Evolutionary conservation across 148 eudicot species (phyloP).

Genomic region (Cornus controversa): DNA sequence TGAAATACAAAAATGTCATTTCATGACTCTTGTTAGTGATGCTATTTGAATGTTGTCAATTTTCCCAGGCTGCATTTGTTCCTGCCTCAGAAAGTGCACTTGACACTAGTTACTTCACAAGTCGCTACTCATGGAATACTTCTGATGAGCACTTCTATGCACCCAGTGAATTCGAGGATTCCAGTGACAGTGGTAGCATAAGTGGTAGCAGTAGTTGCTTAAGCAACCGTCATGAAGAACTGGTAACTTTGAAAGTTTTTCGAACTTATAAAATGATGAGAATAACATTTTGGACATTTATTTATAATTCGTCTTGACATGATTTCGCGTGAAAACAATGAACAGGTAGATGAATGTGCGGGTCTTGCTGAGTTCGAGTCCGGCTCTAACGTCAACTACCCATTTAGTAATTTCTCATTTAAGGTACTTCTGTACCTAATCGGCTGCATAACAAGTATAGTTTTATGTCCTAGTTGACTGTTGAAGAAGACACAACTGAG

Average conservation of each 20-base stretch:
- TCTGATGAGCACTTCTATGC: conserved; percentile 79
- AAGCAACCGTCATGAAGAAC: conserved; percentile 84
- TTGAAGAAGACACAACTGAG: too few species aligned
- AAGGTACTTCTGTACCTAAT: conserved; percentile 54
- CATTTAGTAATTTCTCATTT: conserved; percentile 97
- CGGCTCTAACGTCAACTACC: conserved; percentile 64
- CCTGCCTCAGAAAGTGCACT: conserved; percentile 88
- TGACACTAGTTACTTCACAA: conserved; percentile 94
- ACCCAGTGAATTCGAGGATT: conserved; percentile 71
- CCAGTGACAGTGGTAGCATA: conserved; percentile 77
- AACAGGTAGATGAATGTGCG: conserved; percentile 80
- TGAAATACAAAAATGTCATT: not conserved
- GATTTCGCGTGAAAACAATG: conserved; percentile 4
- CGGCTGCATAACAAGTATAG: not conserved
- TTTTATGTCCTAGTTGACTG: conserved; percentile 5
- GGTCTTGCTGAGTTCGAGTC: conserved; percentile 76
- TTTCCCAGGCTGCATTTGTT: conserved; percentile 92
- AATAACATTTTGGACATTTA: not conserved
- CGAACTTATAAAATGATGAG: not conserved
- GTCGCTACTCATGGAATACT: conserved; percentile 88
- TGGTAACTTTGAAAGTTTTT: conserved; percentile 37
- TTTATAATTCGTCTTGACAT: not conserved
- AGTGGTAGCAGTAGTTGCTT: conserved; percentile 80
- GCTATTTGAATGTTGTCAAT: conserved; percentile 10
- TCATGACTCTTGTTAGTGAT: not conserved